These are phyloP conservation scores for Luzula sylvatica DNA, from an alignment of 176 grass and related monocot genomes.

Conservation along the genomic window DNA sequence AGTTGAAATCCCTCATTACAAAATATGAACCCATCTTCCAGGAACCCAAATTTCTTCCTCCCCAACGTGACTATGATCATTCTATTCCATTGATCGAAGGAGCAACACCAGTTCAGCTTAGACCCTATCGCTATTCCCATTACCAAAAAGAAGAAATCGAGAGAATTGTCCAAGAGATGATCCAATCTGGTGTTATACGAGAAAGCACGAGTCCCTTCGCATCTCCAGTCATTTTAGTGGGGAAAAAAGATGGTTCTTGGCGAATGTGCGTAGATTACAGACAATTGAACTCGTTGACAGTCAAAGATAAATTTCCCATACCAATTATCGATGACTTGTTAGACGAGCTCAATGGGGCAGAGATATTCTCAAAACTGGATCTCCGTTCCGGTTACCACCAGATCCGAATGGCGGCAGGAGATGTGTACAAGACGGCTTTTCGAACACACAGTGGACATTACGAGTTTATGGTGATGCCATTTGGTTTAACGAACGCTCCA, in stretches of 20 bases:
- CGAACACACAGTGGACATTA: no score
- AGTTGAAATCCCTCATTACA: background rate
- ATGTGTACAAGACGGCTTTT: no score
- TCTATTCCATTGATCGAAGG: background rate
- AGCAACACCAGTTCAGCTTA: background rate
- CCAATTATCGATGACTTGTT: no score
- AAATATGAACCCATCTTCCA: background rate
- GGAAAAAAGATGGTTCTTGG: background rate
- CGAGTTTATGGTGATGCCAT: no score
- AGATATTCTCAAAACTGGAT: no score
- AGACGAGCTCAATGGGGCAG: no score
- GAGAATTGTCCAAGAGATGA: background rate
- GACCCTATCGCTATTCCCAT: background rate
- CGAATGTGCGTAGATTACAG: no score
- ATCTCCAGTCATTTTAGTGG: background rate
- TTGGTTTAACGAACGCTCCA: no score
- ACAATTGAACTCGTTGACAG: no score
- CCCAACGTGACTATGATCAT: background rate
- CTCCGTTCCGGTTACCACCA: no score
- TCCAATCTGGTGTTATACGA: background rate
- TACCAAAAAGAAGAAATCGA: conserved; percentile 10
- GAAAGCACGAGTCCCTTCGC: background rate
- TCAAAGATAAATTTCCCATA: no score
- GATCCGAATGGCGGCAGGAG: no score
- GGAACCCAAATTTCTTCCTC: background rate